Conservation (phyloP, 2,329 filamentous ascomycete genomes). For the Chaetomium globosum region DNA sequence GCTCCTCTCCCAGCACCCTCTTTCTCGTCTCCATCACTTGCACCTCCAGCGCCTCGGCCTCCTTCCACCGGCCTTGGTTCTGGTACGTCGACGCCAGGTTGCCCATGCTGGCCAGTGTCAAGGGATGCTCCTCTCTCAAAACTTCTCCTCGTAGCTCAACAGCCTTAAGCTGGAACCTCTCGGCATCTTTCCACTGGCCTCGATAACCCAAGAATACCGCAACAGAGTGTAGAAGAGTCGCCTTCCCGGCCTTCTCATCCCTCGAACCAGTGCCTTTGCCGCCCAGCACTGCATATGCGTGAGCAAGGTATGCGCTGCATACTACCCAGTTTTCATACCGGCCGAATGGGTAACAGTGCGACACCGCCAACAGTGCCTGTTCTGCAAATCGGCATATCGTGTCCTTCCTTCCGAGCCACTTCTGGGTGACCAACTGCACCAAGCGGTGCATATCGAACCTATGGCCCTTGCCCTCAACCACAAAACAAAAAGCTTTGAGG, state of each 20-base stretch:
- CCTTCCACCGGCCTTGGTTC: too few species aligned
- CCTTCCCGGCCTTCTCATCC: constrained; percentile 24
- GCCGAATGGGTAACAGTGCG: constrained; percentile 32
- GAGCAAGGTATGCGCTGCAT: constrained; percentile 33
- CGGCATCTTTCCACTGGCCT: constrained; percentile 25
- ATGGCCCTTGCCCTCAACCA: constrained; percentile 25
- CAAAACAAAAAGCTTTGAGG: constrained; percentile 42
- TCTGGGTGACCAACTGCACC: constrained; percentile 41
- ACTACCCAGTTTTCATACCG: constrained; percentile 5
- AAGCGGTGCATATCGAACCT: constrained; percentile 42
- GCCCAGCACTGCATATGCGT: constrained; percentile 35
- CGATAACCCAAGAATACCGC: constrained; percentile 1
- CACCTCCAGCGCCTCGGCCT: too few species aligned
- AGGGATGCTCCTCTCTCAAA: too few species aligned
- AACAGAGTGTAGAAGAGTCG: background rate
- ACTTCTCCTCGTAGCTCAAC: too few species aligned
- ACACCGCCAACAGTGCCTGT: constrained; percentile 35
- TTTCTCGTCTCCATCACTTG: too few species aligned
- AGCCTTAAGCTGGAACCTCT: constrained; percentile 9
- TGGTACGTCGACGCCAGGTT: too few species aligned
- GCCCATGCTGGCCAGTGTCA: too few species aligned
- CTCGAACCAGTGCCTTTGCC: constrained; percentile 21
- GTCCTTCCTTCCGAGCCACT: constrained; percentile 37
- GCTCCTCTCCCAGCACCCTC: too few species aligned
- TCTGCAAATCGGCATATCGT: constrained; percentile 24